These are phyloP conservation scores for Pythium biforme DNA, from an alignment of 352 stramenopile species.

Conservation along the genomic window DNA sequence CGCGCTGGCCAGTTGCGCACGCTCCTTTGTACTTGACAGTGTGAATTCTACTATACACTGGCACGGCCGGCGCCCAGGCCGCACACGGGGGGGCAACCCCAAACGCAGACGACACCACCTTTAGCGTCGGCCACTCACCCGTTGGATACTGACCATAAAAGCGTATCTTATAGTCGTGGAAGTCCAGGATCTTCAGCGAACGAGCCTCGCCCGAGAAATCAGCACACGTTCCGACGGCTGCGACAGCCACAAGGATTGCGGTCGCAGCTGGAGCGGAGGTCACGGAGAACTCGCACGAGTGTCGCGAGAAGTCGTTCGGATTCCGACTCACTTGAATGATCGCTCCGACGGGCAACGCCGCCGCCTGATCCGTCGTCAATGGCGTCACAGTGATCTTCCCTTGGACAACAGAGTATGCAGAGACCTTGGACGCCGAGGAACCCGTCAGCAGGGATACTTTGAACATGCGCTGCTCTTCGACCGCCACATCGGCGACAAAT, in stretches of 20 bases:
- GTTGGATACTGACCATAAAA: constrained; percentile 72
- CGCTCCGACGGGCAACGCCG: constrained; percentile 27
- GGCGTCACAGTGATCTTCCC: constrained; percentile 37
- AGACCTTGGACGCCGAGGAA: constrained; percentile 41
- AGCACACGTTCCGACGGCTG: constrained; percentile 28
- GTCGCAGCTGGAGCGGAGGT: constrained; percentile 7
- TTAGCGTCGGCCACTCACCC: constrained; percentile 66
- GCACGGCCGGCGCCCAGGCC: constrained; percentile 39
- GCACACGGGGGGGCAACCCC: constrained; percentile 30
- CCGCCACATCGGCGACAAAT: constrained; percentile 36
- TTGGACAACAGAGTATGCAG: constrained; percentile 25
- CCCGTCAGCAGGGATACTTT: constrained; percentile 59
- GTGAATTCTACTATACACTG: constrained; percentile 56
- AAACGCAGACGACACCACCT: constrained; percentile 44
- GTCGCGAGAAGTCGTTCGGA: constrained; percentile 59
- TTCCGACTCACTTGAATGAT: constrained; percentile 76
- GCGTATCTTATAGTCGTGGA: constrained; percentile 69
- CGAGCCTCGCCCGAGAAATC: constrained; percentile 47
- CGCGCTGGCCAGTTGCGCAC: constrained; percentile 45
- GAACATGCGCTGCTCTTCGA: constrained; percentile 56
- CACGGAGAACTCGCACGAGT: constrained; percentile 62
- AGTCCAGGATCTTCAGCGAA: constrained; percentile 58
- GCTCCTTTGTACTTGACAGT: constrained; percentile 67
- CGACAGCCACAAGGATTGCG: constrained; percentile 36
- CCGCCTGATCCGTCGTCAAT: constrained; percentile 36